Evolutionary conservation across 257 asterid species (phyloP), one percentile per base, ranked within the genome.

Genomic region (Solanum corneliomulleri): DNA sequence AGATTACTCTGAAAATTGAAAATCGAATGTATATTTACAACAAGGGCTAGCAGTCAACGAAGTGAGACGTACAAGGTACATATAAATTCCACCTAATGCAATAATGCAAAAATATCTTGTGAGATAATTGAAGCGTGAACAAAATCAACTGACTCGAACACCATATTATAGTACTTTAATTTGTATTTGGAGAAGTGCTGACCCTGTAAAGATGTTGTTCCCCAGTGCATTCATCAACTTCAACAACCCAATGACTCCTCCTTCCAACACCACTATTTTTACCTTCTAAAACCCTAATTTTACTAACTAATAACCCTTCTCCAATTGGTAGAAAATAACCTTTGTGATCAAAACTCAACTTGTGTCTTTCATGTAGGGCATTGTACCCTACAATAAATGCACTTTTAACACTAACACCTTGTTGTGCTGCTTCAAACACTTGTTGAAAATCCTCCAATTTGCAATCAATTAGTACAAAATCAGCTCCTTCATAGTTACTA

Each of bases 241-340:
- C 92, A 52, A 92, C 93, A 31, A 93, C 80, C 98, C 98, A 95
- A 5, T 90, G 92, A 23, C 93, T 89, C 92, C 87, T 92, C 89
- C 72, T 89, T 64, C 87, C 86, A 41, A 80, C 18, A 83, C 47
- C 64, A 68, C 60, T 64, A 39, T 35, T 91, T 29, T 74, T 87
- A 39, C 45, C 39, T 15, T 39, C 75, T 16, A 23, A 75, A 23
- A 21, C 78, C 9, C 58, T 87, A 21, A 86, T 81, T 84, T 93
- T 89, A 6, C 92, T 90, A 23, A 95, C 89, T 85, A 95, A 70
- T 86, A 95, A 39, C 16, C 96, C 98, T 76, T 91, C 96, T 71
- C 96, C 97, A 27, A 95, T 93, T 0, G 98, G 98, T 87, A 95
- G 89, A 86, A 94, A 87, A 72, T 93, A 95, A 20, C 91, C 91